A percentile compares a stretch with the other conserved stretches of the same genome.
phyloP scores from a whole-genome alignment of 306 rosid genomes.

The Pachyrhizus erosus region DNA sequence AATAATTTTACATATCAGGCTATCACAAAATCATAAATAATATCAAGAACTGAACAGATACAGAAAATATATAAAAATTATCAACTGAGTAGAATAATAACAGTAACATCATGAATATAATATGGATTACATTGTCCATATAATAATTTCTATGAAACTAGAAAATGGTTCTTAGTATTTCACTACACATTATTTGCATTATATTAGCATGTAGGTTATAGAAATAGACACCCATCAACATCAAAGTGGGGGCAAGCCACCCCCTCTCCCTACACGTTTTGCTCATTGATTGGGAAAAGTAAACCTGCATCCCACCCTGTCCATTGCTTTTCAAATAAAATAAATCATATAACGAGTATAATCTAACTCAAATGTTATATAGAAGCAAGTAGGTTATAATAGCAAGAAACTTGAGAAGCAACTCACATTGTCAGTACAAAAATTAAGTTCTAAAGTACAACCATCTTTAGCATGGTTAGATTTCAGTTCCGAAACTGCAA shows the following conservation, averaged over 20 bases:
- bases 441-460: background rate
- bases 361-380: background rate
- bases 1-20: constrained; percentile 13
- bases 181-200: background rate
- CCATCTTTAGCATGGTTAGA: background rate
- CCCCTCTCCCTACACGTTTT: too few relatives aligned
- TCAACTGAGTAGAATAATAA: background rate
- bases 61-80: constrained; percentile 22
- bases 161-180: constrained; percentile 13
- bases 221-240: background rate
- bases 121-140: background rate
- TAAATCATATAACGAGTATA: background rate
- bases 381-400: background rate
- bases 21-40: constrained; percentile 20
- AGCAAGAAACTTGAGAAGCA: background rate
- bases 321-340: background rate
- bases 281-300: too few relatives aligned
- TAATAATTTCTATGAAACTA: background rate
- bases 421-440: background rate
- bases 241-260: background rate
- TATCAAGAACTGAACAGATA: constrained; percentile 25
- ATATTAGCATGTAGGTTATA: background rate
- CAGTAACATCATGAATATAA: background rate
- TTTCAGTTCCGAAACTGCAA: background rate
- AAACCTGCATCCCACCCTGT: background rate